Conservation (phyloP, 2,329 filamentous ascomycete genomes). For the Pseudogymnoascus pannorum region DNA sequence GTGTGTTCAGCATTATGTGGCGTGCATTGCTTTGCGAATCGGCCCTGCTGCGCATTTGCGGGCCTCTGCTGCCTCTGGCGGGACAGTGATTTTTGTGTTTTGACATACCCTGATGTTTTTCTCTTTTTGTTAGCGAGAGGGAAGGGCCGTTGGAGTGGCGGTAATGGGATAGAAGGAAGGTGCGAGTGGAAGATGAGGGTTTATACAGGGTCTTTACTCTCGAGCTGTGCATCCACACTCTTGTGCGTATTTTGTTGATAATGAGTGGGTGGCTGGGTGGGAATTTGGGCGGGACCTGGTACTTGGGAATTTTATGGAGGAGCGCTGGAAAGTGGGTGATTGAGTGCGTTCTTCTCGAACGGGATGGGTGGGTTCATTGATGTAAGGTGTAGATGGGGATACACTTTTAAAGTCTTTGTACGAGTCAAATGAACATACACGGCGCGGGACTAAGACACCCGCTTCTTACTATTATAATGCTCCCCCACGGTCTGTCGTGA, state of each 20-base stretch:
- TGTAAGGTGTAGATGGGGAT: background rate
- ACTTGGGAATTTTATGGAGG: constrained; percentile 1
- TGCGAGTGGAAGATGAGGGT: background rate
- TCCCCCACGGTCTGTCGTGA: background rate
- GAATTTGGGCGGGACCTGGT: background rate
- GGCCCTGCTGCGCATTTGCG: background rate
- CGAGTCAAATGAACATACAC: constrained; percentile 8
- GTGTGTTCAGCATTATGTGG: constrained; percentile 5
- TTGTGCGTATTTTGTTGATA: background rate
- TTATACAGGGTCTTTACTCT: background rate
- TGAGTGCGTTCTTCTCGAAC: background rate
- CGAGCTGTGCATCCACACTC: background rate
- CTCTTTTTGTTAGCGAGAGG: background rate
- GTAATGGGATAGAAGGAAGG: background rate
- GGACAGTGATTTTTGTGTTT: constrained; percentile 6
- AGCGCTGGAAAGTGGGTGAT: constrained; percentile 2
- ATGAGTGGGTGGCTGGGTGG: background rate
- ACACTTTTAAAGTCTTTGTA: constrained; percentile 8
- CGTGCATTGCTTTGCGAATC: constrained; percentile 7
- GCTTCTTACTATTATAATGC: background rate
- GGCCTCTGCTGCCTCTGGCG: background rate
- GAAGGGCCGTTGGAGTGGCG: background rate
- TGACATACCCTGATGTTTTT: constrained; percentile 4
- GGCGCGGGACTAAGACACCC: constrained; percentile 3
- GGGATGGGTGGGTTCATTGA: background rate